Evolutionary conservation across 2,329 filamentous ascomycete species (phyloP).

Genomic region (Salinomyces thailandicus): DNA sequence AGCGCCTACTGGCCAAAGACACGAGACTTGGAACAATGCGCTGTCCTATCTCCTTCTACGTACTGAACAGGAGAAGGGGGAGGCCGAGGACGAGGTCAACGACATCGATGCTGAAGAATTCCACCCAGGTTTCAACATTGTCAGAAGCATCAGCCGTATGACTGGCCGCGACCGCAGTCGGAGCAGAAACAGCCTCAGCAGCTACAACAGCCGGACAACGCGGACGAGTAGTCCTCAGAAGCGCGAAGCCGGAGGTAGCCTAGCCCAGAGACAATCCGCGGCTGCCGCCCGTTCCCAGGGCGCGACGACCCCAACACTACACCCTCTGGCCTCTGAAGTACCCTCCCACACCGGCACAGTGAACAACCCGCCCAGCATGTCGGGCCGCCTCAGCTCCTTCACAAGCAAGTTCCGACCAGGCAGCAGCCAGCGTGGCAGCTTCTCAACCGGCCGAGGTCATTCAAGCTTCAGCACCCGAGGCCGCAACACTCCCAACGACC

Average conservation of each 20-base stretch:
- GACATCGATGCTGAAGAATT: conserved; percentile 62
- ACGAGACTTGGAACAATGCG: conserved; percentile 98
- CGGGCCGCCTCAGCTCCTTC: conserved; percentile 29
- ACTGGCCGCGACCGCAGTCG: conserved; percentile 38
- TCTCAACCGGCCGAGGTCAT: conserved; percentile 7
- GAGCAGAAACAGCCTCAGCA: conserved; percentile 28
- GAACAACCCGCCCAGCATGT: conserved; percentile 4
- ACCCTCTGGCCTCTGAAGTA: not conserved
- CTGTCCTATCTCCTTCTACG: conserved; percentile 84
- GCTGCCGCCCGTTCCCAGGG: conserved; percentile 1
- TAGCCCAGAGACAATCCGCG: conserved; percentile 4
- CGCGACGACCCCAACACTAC: conserved; percentile 8
- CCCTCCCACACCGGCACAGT: conserved; percentile 1
- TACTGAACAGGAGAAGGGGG: conserved; percentile 41
- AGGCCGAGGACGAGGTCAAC: conserved; percentile 47
- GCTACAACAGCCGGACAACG: conserved; percentile 44
- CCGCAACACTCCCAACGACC: conserved; percentile 10
- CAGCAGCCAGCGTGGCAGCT: conserved; percentile 15
- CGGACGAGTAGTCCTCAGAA: conserved; percentile 52
- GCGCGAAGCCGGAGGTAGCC: conserved; percentile 9
- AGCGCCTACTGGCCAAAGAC: conserved; percentile 81
- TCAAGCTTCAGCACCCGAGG: conserved; percentile 2
- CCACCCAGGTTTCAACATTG: conserved; percentile 49
- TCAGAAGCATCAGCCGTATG: conserved; percentile 42
- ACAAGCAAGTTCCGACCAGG: conserved; percentile 15